These are phyloP conservation scores for Pelargonium cotyledonis DNA, from an alignment of 441 rosid species.

Conservation along the genomic window DNA sequence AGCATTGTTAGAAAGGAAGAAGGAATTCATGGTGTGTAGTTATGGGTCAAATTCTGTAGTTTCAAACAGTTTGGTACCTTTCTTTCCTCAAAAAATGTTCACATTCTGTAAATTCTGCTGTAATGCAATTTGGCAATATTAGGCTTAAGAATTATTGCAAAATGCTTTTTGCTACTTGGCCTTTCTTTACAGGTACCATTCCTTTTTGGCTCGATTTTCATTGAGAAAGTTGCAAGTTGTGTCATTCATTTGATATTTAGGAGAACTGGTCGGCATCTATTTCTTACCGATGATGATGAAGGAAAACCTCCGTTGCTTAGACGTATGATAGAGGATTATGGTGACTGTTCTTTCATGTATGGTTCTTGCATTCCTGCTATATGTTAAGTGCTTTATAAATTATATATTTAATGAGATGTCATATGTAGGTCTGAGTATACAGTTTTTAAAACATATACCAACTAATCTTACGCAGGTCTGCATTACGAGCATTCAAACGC, in stretches of 20 bases:
- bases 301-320: constrained; percentile 79
- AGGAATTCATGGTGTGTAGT: too few species aligned
- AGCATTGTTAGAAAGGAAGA: too few species aligned
- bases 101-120: constrained; percentile 5
- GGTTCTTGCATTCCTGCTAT: constrained; percentile 11
- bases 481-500: constrained; percentile 66
- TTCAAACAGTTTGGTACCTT: too few species aligned
- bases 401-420: constrained; percentile 8
- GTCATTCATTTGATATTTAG: constrained; percentile 90
- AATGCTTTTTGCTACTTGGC: background rate
- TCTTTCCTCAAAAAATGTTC: too few species aligned
- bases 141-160: background rate
- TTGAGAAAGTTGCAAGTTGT: constrained; percentile 76
- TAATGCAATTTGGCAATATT: constrained; percentile 3
- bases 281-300: constrained; percentile 75
- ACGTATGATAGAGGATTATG: constrained; percentile 66
- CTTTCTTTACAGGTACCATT: constrained; percentile 71
- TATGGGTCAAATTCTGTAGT: too few species aligned
- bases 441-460: constrained; percentile 12
- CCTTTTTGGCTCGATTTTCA: constrained; percentile 85
- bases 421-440: background rate
- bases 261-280: constrained; percentile 93
- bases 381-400: constrained; percentile 9
- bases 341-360: constrained; percentile 67
- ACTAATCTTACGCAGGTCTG: constrained; percentile 54